Percentiles rank a stretch among this genome's conserved stretches.
Evolutionary conservation across 768 basidiomycete genomes (phyloP).

Genomic region (Asterophora lycoperdoides): DNA sequence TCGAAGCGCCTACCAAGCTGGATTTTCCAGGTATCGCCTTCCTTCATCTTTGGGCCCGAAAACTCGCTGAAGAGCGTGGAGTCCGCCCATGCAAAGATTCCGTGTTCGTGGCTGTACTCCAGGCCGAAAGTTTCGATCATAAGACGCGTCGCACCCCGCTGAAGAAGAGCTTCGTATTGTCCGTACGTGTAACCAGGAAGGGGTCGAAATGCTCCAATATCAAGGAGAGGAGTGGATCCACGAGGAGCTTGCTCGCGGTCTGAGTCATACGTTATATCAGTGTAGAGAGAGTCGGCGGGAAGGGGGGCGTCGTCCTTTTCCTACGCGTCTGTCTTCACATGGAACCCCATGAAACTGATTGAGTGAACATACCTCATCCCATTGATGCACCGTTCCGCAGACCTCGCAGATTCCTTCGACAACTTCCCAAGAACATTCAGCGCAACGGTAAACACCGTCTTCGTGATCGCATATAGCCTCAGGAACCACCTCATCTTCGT

Average conservation of each 20-base stretch:
- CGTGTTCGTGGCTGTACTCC: conserved; percentile 21
- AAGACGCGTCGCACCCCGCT: conserved; percentile 29
- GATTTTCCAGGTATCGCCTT: conserved; percentile 36
- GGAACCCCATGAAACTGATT: not conserved
- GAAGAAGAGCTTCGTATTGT: conserved; percentile 27
- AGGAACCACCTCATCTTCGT: not conserved
- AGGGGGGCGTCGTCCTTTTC: not conserved
- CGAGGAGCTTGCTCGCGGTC: conserved; percentile 25
- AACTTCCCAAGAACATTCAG: conserved; percentile 28
- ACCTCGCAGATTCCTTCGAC: conserved; percentile 24
- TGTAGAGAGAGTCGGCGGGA: conserved; percentile 11
- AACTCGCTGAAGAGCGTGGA: conserved; percentile 28
- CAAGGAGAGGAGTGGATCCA: conserved; percentile 28
- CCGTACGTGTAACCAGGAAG: conserved; percentile 8
- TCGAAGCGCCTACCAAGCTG: conserved; percentile 32
- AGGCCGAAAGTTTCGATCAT: conserved; percentile 38
- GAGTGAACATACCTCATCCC: conserved; percentile 2
- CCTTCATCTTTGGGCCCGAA: conserved; percentile 27
- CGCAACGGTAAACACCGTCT: conserved; percentile 23
- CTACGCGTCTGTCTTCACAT: not conserved
- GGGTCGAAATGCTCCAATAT: conserved; percentile 9
- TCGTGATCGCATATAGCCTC: conserved; percentile 28
- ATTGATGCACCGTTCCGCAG: conserved; percentile 19
- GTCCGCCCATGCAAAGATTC: conserved; percentile 36
- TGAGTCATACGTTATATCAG: conserved; percentile 18